These are phyloP conservation scores for Leccinum pallidistipes DNA, from an alignment of 1,284 basidiomycete species.

Conservation along the genomic window DNA sequence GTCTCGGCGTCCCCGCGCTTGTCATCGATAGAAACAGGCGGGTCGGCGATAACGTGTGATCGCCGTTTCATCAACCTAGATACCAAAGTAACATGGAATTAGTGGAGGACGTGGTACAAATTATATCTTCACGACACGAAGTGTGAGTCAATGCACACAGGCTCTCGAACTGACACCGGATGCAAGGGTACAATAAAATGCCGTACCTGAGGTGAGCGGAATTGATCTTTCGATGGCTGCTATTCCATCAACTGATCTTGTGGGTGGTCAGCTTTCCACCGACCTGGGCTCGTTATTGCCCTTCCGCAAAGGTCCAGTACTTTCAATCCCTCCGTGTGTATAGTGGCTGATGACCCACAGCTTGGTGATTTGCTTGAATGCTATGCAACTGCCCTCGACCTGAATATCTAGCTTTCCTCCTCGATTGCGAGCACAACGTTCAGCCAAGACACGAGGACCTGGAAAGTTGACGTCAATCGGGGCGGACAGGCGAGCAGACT, in stretches of 20 bases:
- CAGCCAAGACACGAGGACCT: slow-evolving; percentile 23
- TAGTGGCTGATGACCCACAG: slow-evolving; percentile 22
- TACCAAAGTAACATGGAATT: neutral
- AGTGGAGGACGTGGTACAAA: slow-evolving; percentile 36
- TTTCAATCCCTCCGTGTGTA: neutral
- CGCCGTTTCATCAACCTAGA: slow-evolving; percentile 23
- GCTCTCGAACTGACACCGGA: neutral
- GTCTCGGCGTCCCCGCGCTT: slow-evolving; percentile 21
- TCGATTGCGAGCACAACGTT: too few species aligned
- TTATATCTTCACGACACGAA: slow-evolving; percentile 26
- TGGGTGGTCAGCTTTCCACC: slow-evolving; percentile 31
- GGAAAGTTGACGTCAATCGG: slow-evolving; percentile 35
- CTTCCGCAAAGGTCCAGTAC: slow-evolving; percentile 32
- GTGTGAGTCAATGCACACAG: slow-evolving; percentile 20
- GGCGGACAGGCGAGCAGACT: slow-evolving; percentile 26
- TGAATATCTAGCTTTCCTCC: slow-evolving; percentile 31
- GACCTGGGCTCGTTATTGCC: slow-evolving; percentile 40
- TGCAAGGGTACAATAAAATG: slow-evolving; percentile 23
- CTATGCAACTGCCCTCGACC: too few species aligned
- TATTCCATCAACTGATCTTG: neutral
- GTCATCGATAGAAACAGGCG: slow-evolving; percentile 37
- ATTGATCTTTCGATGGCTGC: neutral
- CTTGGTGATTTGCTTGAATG: slow-evolving; percentile 63
- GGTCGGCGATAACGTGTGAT: slow-evolving; percentile 36
- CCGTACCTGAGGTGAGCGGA: slow-evolving; percentile 28